Conservation (phyloP, 129 eudicot species). For the Tanacetum coccineum region DNA sequence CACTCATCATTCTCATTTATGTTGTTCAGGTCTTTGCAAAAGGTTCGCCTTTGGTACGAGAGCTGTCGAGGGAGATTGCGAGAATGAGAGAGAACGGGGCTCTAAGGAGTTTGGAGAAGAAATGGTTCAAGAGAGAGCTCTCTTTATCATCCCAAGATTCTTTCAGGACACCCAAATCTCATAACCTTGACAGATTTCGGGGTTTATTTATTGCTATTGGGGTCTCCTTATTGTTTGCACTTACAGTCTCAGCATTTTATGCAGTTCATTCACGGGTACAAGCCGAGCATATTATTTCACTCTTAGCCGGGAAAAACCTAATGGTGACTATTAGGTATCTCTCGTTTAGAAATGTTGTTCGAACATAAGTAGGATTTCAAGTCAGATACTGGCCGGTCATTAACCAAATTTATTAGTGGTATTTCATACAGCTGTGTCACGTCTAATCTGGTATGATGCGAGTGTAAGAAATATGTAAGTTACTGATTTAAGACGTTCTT, state of each 20-base stretch:
- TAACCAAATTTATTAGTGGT: background rate
- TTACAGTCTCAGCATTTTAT: slow-evolving; percentile 6
- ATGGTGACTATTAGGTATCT: slow-evolving; percentile 2
- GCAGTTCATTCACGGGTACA: slow-evolving; percentile 11
- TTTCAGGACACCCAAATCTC: slow-evolving; percentile 7
- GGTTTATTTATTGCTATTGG: slow-evolving; percentile 31
- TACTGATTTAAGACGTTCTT: background rate
- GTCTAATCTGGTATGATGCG: background rate
- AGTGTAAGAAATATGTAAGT: background rate
- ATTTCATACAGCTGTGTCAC: background rate
- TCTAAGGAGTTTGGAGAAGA: slow-evolving; percentile 11
- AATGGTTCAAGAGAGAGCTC: slow-evolving; percentile 17
- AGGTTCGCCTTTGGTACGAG: slow-evolving; percentile 14
- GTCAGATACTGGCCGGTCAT: background rate
- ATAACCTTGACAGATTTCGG: slow-evolving; percentile 9
- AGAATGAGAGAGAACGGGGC: slow-evolving; percentile 16
- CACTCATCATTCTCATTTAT: background rate
- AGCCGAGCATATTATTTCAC: slow-evolving; percentile 2
- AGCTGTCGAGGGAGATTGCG: slow-evolving; percentile 12
- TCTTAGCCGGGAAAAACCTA: slow-evolving; percentile 1
- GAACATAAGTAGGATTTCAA: background rate
- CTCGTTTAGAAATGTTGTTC: background rate
- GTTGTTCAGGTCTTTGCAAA: slow-evolving; percentile 1
- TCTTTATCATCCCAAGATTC: slow-evolving; percentile 2
- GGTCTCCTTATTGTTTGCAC: slow-evolving; percentile 17